These are phyloP conservation scores for Pleurotus salmoneostramineus DNA, from an alignment of 768 basidiomycete species.

Conservation along the genomic window DNA sequence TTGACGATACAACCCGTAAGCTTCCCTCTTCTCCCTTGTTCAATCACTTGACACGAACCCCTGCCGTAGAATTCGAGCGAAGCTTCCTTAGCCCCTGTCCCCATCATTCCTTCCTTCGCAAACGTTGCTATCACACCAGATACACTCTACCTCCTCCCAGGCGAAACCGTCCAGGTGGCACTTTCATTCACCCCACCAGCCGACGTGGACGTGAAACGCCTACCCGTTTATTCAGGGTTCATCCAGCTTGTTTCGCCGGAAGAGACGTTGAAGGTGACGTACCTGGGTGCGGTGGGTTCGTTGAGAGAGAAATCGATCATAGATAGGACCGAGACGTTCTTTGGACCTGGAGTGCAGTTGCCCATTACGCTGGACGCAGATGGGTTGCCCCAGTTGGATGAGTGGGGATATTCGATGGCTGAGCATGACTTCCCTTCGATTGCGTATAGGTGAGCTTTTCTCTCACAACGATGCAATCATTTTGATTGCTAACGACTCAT, in stretches of 20 bases:
- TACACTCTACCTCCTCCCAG: conserved; percentile 28
- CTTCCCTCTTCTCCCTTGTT: neutral
- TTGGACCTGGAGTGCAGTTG: conserved; percentile 22
- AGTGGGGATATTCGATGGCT: conserved; percentile 28
- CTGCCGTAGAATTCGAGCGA: conserved; percentile 11
- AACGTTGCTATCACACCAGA: conserved; percentile 30
- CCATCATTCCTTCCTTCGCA: conserved; percentile 35
- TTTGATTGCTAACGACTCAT: conserved; percentile 11
- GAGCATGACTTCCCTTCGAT: conserved; percentile 23
- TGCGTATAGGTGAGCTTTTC: conserved; percentile 13
- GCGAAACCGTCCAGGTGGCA: conserved; percentile 21
- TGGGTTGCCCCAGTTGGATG: conserved; percentile 23
- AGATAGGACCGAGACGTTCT: conserved; percentile 29
- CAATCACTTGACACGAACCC: neutral
- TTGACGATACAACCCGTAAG: conserved; percentile 31
- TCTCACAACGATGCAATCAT: neutral
- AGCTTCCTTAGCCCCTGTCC: conserved; percentile 21
- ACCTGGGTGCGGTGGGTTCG: conserved; percentile 33
- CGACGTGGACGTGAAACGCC: conserved; percentile 24
- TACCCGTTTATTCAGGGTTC: conserved; percentile 50
- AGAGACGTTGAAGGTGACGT: conserved; percentile 28
- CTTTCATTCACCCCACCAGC: conserved; percentile 36
- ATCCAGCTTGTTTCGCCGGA: conserved; percentile 27
- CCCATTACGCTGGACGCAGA: conserved; percentile 24
- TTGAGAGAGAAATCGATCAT: conserved; percentile 30